Evolutionary conservation across 768 basidiomycete species (phyloP), one percentile per base, ranked within the genome.

Genomic region (Podaxis mareebaensis): DNA sequence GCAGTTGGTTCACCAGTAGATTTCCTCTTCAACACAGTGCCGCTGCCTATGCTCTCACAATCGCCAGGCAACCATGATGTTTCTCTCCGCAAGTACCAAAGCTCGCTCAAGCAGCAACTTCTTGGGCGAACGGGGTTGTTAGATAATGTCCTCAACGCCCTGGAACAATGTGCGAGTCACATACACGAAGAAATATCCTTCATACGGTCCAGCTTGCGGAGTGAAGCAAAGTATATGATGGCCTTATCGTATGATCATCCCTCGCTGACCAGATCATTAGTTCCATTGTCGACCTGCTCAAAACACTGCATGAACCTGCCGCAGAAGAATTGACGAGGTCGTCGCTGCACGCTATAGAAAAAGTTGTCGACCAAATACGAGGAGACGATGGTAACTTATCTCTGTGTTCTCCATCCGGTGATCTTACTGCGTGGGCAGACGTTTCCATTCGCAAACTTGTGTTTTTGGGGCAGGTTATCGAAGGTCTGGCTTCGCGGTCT

Each of bases 71-170:
- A 38, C 24, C 39, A 26, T 52, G 61, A 57, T 63, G 72, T 76
- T 17, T 77, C 85, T 1, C 88, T 93, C 68, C 80, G 82, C 48
- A 84, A 80, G 68, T 93, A 91, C 69, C 85, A 84, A 66, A 67
- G 74, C n/a, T 73, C 82, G 3, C 70, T 95, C 39, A 85, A 80
- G 60, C 82, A 82, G 49, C 90, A 89, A 65, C 75, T 93, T n/a
- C 67, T 81, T 22, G 86, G 87, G 20, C 84, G 91, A 42, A 89
- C 89, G 11, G 78, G 84, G 0, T 72, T 85, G 48, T 74, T 93
- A 28, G 81, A 92, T 62, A 75, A 79, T 22, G 80, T 90, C 12
- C 71, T 94, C 63, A 74, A 72, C 7, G 78, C 76, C 2, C 75
- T 93, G 11, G 92, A 95, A 65, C 78, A 75, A 36, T 84, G 84